Evolutionary conservation across 345 rosid species (phyloP).

Genomic region (Fremontodendron californicum): DNA sequence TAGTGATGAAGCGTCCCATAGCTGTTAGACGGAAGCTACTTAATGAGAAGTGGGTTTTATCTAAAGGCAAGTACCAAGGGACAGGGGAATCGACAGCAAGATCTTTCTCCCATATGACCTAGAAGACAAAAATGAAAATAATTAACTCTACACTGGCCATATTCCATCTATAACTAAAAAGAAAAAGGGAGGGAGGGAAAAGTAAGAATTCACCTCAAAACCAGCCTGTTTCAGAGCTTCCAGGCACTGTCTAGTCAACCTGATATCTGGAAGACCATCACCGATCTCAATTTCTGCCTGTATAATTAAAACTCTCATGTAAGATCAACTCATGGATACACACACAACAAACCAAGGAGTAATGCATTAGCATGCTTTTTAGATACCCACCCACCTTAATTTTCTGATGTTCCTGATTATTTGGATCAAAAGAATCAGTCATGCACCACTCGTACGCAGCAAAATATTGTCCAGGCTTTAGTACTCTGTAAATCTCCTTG

Average conservation of each 20-base stretch:
- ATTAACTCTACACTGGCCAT: background rate
- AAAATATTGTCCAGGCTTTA: slow-evolving; percentile 90
- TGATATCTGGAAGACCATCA: slow-evolving; percentile 93
- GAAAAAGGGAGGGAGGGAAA: background rate
- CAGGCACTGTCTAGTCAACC: slow-evolving; percentile 66
- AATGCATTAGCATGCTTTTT: background rate
- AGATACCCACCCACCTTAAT: slow-evolving; percentile 64
- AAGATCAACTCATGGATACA: background rate
- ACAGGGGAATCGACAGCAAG: slow-evolving; percentile 61
- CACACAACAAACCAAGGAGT: background rate
- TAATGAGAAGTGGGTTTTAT: slow-evolving; percentile 65
- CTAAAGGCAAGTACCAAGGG: slow-evolving; percentile 86
- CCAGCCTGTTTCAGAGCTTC: slow-evolving; percentile 90
- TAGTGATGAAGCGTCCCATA: slow-evolving; percentile 68
- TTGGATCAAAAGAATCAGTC: slow-evolving; percentile 86
- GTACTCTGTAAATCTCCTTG: slow-evolving; percentile 87
- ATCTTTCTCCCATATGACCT: slow-evolving; percentile 91
- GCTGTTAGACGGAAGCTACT: slow-evolving; percentile 82
- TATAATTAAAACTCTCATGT: background rate
- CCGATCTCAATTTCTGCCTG: slow-evolving; percentile 93
- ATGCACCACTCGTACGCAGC: slow-evolving; percentile 98
- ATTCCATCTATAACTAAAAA: background rate
- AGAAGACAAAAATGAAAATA: background rate
- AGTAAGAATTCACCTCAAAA: slow-evolving; percentile 58
- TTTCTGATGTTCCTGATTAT: slow-evolving; percentile 63